phyloP scores from a whole-genome alignment of 2,329 filamentous ascomycete genomes.

The Fusarium siculi region DNA sequence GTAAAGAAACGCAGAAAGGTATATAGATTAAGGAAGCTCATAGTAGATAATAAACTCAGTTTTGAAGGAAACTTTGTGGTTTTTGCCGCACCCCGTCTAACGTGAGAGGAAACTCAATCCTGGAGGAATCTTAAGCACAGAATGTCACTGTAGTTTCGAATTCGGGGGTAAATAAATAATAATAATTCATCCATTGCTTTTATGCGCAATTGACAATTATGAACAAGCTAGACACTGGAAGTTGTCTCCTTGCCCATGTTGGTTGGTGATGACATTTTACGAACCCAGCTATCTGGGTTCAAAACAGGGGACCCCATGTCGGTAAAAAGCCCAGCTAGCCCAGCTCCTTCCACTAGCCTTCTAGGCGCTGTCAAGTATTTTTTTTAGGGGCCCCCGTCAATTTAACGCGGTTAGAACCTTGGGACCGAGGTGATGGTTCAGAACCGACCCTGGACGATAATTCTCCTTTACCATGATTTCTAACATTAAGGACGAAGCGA shows the following conservation, averaged over 20 bases:
- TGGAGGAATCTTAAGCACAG: neutral
- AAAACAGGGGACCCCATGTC: constrained; percentile 21
- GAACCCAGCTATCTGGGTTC: constrained; percentile 10
- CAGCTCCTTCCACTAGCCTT: constrained; percentile 25
- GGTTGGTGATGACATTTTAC: neutral
- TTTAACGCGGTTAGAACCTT: neutral
- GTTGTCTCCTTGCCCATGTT: neutral
- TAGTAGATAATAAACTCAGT: neutral
- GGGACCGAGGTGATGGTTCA: neutral
- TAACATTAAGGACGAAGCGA: neutral
- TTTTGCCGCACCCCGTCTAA: neutral
- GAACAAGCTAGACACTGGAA: neutral
- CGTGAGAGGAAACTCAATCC: neutral
- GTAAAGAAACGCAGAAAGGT: neutral
- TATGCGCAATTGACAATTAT: neutral
- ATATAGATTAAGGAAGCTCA: neutral
- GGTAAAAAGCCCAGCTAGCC: neutral
- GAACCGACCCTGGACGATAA: neutral
- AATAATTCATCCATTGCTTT: neutral
- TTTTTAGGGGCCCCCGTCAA: neutral
- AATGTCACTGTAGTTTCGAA: neutral
- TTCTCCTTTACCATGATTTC: neutral
- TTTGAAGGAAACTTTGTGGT: neutral
- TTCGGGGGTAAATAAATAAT: neutral
- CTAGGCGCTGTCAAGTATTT: constrained; percentile 26